Percentiles rank a stretch among this genome's conserved stretches.
phyloP scores from a whole-genome alignment of 2,329 filamentous ascomycete species.

The Achaetomium macrosporum region DNA sequence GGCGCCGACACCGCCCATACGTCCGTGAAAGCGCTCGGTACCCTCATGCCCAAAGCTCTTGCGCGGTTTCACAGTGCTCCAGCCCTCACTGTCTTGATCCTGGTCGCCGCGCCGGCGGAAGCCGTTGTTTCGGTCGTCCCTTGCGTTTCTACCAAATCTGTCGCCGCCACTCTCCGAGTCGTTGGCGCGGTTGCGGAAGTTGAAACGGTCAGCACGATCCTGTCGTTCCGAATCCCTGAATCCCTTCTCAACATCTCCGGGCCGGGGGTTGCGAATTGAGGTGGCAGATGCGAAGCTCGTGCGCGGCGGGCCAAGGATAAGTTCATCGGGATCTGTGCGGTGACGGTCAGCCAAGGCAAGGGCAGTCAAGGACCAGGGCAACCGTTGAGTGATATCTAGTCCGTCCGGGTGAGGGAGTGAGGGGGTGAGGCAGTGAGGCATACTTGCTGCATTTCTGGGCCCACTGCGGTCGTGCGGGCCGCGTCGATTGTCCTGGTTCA shows the following conservation, averaged over 20 bases:
- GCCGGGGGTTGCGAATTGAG: conserved; percentile 41
- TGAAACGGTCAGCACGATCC: conserved; percentile 56
- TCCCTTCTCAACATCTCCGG: conserved; percentile 48
- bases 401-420: no score
- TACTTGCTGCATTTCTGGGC: conserved; percentile 54
- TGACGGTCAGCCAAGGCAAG: conserved; percentile 21
- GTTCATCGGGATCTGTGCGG: conserved; percentile 63
- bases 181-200: conserved; percentile 48
- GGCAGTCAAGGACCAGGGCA: not conserved
- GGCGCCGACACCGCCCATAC: conserved; percentile 48
- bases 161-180: conserved; percentile 42
- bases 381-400: not conserved
- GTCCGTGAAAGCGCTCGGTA: conserved; percentile 63
- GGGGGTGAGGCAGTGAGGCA: conserved; percentile 26
- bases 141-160: conserved; percentile 40
- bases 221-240: conserved; percentile 45
- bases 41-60: conserved; percentile 70
- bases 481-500: conserved; percentile 48
- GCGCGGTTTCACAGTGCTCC: conserved; percentile 67
- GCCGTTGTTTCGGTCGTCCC: conserved; percentile 41
- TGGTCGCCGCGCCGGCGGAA: conserved; percentile 49
- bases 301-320: conserved; percentile 79
- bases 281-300: conserved; percentile 76
- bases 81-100: conserved; percentile 62
- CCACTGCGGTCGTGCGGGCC: conserved; percentile 47